Evolutionary conservation across 108 stramenopile genomes (phyloP), one percentile per base, ranked within the genome.

Genomic region (Nannochloropsis gaditana): DNA sequence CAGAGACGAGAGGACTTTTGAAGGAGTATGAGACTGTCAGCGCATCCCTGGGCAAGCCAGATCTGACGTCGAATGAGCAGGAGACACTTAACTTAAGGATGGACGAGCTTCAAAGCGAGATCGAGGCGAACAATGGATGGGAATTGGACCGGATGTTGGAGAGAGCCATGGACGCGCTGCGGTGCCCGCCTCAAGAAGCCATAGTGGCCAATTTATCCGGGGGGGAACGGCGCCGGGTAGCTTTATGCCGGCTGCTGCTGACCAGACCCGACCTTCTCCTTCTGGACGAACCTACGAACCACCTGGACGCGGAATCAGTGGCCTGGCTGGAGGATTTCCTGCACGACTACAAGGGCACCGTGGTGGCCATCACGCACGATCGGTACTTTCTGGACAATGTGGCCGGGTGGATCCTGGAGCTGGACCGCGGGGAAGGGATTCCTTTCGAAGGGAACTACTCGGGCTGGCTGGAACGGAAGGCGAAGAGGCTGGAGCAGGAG

Each of bases 391-490:
- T 98, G 80, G 96, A 98, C 82, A 95, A 95, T 90, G 95, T 95
- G 2, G 94, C 96, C 2, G 91, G 93, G 82, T 98, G 96, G 96
- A 98, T 98, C 80, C 91, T 98, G 2, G 96, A 98, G 89, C 85
- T 98, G 5, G 97, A 98, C 90, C 93, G 95, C 10, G 97, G 96
- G 41, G 91, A 94, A 80, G 94, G 96, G 11, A 93, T 95, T 85
- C 96, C 96, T 5, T 94, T 94, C 88, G 95, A 96, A 86, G 97
- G 97, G 6, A 97, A 97, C 88, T 98, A 98, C 88, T 94, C 93
- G 11, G 89, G 87, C 43, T 98, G 96, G 95, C 91, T 98, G 80
- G 95, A 95, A 79, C 91, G 93, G 11, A 98, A 98, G 91, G 91
- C 91, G 42, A 94, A 94, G 79, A 91, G 96, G 21, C 81, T 96